A percentile compares a stretch with the other conserved stretches of the same genome.
Conservation (phyloP, 2,329 filamentous ascomycete genomes). For the Raffaelea ambrosiae region DNA sequence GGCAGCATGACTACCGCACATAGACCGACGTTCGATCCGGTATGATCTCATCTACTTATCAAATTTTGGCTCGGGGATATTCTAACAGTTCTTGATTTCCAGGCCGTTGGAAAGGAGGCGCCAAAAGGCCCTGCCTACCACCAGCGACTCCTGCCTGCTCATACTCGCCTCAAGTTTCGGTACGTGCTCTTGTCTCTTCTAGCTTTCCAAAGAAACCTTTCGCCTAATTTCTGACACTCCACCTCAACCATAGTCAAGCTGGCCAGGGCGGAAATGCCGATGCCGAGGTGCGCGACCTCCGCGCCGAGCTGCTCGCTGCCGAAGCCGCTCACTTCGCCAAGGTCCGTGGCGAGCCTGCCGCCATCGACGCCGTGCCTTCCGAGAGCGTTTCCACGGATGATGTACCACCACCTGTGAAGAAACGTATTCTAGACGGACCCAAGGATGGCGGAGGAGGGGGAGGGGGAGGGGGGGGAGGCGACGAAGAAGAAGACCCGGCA, state of each 20-base stretch:
- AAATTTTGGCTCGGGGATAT: too few species aligned
- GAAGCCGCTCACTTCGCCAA: constrained; percentile 85
- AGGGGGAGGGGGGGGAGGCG: background rate
- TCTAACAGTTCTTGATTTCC: constrained; percentile 1
- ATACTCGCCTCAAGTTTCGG: constrained; percentile 86
- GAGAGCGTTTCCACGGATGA: constrained; percentile 12
- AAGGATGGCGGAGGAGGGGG: background rate
- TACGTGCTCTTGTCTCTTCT: constrained; percentile 24
- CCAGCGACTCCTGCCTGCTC: constrained; percentile 86
- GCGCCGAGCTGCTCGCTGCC: constrained; percentile 80
- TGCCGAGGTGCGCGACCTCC: constrained; percentile 55
- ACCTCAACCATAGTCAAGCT: constrained; percentile 51
- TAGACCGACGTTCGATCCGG: constrained; percentile 93
- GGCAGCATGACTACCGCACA: constrained; percentile 56
- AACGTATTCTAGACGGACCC: constrained; percentile 6
- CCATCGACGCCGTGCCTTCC: constrained; percentile 14
- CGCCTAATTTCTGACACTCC: background rate
- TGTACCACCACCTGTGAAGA: constrained; percentile 5
- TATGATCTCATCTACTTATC: too few species aligned
- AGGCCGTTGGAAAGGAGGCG: constrained; percentile 92
- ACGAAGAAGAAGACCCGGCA: constrained; percentile 42
- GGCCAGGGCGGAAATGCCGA: constrained; percentile 84
- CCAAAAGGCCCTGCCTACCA: constrained; percentile 91
- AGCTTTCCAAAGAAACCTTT: background rate
- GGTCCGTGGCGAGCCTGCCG: constrained; percentile 54